Percentiles rank a stretch among this genome's conserved stretches.
phyloP scores from a whole-genome alignment of 768 basidiomycete species.

The Russula sp. region DNA sequence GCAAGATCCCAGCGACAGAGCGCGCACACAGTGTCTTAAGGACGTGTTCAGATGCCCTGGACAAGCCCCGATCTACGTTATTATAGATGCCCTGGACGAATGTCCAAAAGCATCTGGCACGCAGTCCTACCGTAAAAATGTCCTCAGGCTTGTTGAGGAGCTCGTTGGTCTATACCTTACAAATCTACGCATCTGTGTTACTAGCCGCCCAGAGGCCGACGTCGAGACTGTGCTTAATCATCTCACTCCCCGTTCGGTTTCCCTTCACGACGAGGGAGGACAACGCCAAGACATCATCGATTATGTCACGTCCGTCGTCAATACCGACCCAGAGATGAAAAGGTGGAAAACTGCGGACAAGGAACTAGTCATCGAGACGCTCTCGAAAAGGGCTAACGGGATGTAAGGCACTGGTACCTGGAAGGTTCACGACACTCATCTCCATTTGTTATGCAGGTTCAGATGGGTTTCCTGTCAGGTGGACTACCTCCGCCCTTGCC shows the following conservation, averaged over 20 bases:
- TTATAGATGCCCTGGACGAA: neutral
- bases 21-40: neutral
- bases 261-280: neutral
- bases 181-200: neutral
- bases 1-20: neutral
- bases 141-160: neutral
- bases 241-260: neutral
- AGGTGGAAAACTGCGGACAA: neutral
- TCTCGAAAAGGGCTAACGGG: neutral
- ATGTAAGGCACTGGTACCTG: neutral
- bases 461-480: neutral
- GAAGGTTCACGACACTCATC: too few relatives aligned
- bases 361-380: neutral
- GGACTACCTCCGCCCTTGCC: neutral
- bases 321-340: neutral
- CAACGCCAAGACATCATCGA: neutral
- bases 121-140: neutral
- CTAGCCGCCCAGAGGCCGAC: neutral
- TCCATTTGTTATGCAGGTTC: neutral
- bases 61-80: neutral
- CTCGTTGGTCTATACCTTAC: neutral
- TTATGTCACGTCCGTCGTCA: neutral
- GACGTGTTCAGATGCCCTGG: too few relatives aligned
- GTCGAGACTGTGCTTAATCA: neutral
- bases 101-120: neutral